Conservation (phyloP, 345 rosid species). For the Moringa oleifera region DNA sequence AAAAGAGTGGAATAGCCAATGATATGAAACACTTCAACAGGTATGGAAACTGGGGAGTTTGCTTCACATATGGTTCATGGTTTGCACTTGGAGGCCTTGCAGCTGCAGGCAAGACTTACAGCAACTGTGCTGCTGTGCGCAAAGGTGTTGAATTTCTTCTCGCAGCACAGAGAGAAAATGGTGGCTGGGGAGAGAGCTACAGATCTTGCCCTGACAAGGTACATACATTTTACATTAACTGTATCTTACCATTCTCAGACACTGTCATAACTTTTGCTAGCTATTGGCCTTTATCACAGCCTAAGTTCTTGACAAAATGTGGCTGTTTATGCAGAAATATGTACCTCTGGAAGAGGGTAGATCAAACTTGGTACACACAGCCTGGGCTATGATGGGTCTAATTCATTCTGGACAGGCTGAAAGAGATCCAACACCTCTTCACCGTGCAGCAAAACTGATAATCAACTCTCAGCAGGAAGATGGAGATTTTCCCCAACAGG, state of each 20-base stretch:
- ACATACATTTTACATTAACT: neutral
- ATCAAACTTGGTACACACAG: conserved; percentile 55
- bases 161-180: conserved; percentile 34
- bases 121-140: conserved; percentile 24
- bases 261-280: no score
- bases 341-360: conserved; percentile 34
- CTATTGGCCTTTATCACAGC: no score
- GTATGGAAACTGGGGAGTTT: conserved; percentile 45
- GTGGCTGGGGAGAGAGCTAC: conserved; percentile 64
- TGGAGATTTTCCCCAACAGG: conserved; percentile 77
- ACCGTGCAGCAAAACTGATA: conserved; percentile 54
- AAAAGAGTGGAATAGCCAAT: no score
- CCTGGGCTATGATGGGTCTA: conserved; percentile 58
- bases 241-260: no score
- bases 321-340: conserved; percentile 30
- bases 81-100: conserved; percentile 41
- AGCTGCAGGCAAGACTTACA: conserved; percentile 38
- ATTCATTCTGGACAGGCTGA: conserved; percentile 52
- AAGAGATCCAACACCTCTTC: conserved; percentile 59
- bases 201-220: conserved; percentile 54
- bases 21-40: neutral
- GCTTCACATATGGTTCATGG: conserved; percentile 46
- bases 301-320: no score
- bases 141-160: conserved; percentile 41
- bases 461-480: conserved; percentile 59